Percentiles rank a stretch among this genome's conserved stretches.
Conservation (phyloP, 139 green algal species). For the Tetradesmus obliquus region DNA sequence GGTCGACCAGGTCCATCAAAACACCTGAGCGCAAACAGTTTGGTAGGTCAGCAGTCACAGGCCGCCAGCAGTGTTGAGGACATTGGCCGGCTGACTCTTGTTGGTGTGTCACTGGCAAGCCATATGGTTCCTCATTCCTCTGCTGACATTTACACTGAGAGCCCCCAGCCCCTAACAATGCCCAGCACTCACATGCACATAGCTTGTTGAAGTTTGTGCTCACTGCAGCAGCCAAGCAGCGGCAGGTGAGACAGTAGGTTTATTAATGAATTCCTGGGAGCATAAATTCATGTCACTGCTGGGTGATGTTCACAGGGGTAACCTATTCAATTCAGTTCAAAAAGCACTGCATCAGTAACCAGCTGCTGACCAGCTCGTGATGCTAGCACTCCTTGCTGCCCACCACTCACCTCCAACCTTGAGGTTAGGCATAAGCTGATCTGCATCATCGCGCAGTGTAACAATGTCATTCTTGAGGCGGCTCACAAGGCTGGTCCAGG, state of each 20-base stretch:
- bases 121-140: background rate
- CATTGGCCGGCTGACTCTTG: background rate
- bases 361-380: too few relatives aligned
- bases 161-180: background rate
- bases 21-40: slow-evolving; percentile 13
- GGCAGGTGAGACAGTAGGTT: background rate
- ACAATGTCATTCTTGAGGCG: slow-evolving; percentile 24
- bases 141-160: background rate
- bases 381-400: background rate
- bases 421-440: slow-evolving; percentile 8
- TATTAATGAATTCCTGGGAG: background rate
- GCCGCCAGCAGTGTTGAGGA: background rate
- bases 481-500: slow-evolving; percentile 4
- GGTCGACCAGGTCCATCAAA: slow-evolving; percentile 37
- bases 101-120: background rate
- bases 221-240: background rate
- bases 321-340: too few relatives aligned
- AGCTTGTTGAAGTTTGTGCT: slow-evolving; percentile 51
- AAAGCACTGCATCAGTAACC: too few relatives aligned
- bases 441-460: background rate
- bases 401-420: slow-evolving; percentile 23
- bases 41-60: background rate
- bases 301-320: too few relatives aligned
- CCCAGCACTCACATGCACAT: background rate
- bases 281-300: too few relatives aligned